phyloP scores from a whole-genome alignment of 805 yeast genomes.

The Metschnikowia arizonensis region DNA sequence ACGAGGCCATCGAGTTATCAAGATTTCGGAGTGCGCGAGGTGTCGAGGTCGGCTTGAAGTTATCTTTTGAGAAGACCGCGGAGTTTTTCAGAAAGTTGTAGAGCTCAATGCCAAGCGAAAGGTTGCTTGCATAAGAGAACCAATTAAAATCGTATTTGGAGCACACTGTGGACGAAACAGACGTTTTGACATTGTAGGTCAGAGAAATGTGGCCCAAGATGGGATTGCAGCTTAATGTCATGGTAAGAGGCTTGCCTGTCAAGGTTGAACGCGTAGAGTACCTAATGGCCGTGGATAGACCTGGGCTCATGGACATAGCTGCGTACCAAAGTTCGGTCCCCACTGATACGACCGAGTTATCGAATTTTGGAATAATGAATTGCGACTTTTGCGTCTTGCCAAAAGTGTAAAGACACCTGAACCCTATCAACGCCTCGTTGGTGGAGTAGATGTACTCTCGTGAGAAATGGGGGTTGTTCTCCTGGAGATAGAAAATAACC shows the following conservation, averaged over 20 bases:
- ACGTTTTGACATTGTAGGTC: conserved; percentile 80
- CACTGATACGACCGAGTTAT: conserved; percentile 61
- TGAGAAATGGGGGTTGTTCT: conserved; percentile 56
- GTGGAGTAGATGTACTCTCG: conserved; percentile 79
- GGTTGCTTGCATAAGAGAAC: conserved; percentile 83
- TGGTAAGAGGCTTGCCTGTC: conserved; percentile 84
- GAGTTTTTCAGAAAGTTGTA: conserved; percentile 48
- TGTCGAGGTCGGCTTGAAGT: neutral
- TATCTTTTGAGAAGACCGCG: conserved; percentile 1
- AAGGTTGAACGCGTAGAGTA: conserved; percentile 82
- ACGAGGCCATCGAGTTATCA: neutral
- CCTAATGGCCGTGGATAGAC: conserved; percentile 77
- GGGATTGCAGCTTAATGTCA: conserved; percentile 86
- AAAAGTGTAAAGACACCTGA: conserved; percentile 71
- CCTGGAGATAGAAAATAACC: conserved; percentile 67
- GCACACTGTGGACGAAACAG: conserved; percentile 68
- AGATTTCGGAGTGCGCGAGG: neutral
- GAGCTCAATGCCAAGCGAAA: conserved; percentile 81
- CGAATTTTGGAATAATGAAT: conserved; percentile 36
- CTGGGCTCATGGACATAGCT: conserved; percentile 78
- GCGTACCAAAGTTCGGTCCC: conserved; percentile 94
- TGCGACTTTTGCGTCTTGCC: conserved; percentile 22
- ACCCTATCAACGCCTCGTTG: conserved; percentile 78
- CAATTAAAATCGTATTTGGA: conserved; percentile 86
- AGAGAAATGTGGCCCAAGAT: conserved; percentile 84